Evolutionary conservation across 2,329 filamentous ascomycete genomes (phyloP), one percentile per base, ranked within the genome.

Genomic region (Fusarium sp.): DNA sequence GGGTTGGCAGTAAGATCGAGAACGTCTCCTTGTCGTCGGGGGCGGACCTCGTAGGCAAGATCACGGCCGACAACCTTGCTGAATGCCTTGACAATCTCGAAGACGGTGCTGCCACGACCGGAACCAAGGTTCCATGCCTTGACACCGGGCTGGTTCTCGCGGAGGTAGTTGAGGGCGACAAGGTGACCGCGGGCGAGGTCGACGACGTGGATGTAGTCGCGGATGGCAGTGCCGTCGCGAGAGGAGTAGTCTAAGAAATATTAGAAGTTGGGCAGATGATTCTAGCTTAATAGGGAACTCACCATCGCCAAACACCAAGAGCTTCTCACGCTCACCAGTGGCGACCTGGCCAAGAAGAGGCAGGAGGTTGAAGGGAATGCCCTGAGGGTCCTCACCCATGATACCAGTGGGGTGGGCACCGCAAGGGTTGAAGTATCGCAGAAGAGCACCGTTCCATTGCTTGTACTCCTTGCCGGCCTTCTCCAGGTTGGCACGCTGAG

Each of bases 321-420:
- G 86, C 85, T 97, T 97, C 76, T 97, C 92, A 69, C 95, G 88
- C 77, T 97, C 94, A 73, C 96, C 96, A 28, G 96, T 96, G 15
- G 96, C 96, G 43, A 99, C 96, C 83, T 98, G 94, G 56, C 95
- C 96, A 23, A 99, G 88, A 62, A 99, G 85, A 19, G 96, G 96
- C 42, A 99, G 88, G 67, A 99, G 86, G 83, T 99, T 99, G 86
- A 93, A 98, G 2, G 96, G 96, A 21, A 97, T 88, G 61, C 96
- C 96, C 78, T 97, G 91, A 44, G 96, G 96, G 80, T 99, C 96
- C 83, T 99, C 96, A 72, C 96, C 96, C 94, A 99, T 97, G 79
- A 99, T 89, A 57, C 96, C 96, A 74, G 89, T 95, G 46, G 96
- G 96, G 81, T 99, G 96, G 56, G 94, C 91, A 74, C 96, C 96